Conservation (phyloP, 106 monocot genomes). For the Phalaenopsis aphrodite region DNA sequence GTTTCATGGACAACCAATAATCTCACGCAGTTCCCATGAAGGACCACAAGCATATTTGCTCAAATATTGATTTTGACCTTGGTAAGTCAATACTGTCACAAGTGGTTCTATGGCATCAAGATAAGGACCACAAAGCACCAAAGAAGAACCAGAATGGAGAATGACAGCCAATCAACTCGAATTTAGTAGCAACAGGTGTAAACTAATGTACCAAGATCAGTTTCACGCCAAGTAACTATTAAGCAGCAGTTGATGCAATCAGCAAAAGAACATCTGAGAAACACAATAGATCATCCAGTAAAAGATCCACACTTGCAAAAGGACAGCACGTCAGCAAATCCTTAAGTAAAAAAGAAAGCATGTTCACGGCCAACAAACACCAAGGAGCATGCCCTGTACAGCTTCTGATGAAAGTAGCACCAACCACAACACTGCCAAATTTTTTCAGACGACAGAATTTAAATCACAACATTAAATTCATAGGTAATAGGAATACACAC, state of each 20-base stretch:
- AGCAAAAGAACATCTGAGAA: constrained; percentile 1
- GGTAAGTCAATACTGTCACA: background rate
- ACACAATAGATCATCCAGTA: background rate
- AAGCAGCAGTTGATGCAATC: constrained; percentile 5
- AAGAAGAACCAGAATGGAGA: background rate
- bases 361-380: background rate
- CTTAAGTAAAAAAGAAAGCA: background rate
- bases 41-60: too few species aligned
- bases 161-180: background rate
- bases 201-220: background rate
- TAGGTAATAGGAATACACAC: background rate
- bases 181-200: background rate
- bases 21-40: background rate
- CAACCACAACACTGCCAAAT: background rate
- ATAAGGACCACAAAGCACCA: background rate
- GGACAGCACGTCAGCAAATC: background rate
- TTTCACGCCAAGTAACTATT: background rate
- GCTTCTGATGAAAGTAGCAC: background rate
- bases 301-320: constrained; percentile 5
- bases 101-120: background rate
- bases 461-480: background rate
- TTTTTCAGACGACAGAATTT: background rate
- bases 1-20: background rate
- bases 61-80: background rate
- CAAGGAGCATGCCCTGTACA: background rate